These are phyloP conservation scores for Cystobasidium pallidum DNA, from an alignment of 1,284 basidiomycete species.

Conservation along the genomic window DNA sequence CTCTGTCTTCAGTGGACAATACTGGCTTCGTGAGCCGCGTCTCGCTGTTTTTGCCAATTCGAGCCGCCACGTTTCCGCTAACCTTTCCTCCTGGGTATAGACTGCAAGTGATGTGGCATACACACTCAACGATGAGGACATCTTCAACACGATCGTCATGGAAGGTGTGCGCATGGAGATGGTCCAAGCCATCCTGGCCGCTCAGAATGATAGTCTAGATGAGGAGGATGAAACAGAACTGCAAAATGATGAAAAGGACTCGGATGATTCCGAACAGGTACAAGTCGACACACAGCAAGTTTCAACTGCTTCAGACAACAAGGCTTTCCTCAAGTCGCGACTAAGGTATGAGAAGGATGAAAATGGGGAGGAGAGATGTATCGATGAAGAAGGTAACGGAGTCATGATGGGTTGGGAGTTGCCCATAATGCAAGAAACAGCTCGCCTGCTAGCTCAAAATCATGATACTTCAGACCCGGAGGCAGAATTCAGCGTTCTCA, in stretches of 20 bases:
- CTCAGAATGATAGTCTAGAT: conserved; percentile 20
- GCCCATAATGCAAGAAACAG: conserved; percentile 76
- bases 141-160: conserved; percentile 77
- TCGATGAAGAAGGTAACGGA: conserved; percentile 61
- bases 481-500: conserved; percentile 71
- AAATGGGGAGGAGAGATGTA: conserved; percentile 77
- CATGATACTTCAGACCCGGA: conserved; percentile 58
- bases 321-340: conserved; percentile 72
- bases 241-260: conserved; percentile 35
- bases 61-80: neutral
- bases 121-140: conserved; percentile 74
- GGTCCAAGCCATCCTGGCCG: conserved; percentile 54
- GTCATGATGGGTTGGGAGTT: conserved; percentile 98
- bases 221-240: conserved; percentile 42
- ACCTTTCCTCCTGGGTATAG: conserved; percentile 56
- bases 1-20: conserved; percentile 41
- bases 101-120: conserved; percentile 87
- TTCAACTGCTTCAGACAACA: conserved; percentile 71
- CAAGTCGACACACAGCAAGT: conserved; percentile 45
- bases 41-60: neutral
- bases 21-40: conserved; percentile 48
- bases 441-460: conserved; percentile 63
- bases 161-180: conserved; percentile 74
- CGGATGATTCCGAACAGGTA: conserved; percentile 17
- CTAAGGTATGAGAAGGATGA: conserved; percentile 66